phyloP scores from a whole-genome alignment of 2,329 filamentous ascomycete genomes.

The Talaromyces sp. region DNA sequence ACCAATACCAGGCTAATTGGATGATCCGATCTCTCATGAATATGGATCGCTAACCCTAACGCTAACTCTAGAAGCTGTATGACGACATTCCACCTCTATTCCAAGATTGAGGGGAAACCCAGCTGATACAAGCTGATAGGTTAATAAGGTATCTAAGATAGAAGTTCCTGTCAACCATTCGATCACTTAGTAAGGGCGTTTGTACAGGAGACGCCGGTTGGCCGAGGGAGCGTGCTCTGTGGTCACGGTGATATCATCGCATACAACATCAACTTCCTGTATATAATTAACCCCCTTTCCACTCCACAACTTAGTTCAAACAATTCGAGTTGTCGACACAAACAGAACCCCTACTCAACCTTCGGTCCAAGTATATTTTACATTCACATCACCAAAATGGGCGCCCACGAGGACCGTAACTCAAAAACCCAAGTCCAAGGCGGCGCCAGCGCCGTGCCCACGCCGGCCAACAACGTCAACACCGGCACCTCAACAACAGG shows the following conservation, averaged over 20 bases:
- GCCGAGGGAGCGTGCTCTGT: background rate
- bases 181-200: background rate
- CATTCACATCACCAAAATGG: background rate
- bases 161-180: background rate
- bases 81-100: background rate
- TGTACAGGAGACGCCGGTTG: background rate
- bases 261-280: background rate
- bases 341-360: background rate
- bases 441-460: conserved; percentile 16
- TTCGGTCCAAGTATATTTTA: background rate
- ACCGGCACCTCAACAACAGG: background rate
- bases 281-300: background rate
- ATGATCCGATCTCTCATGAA: no score
- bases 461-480: conserved; percentile 18
- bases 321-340: no score
- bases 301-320: background rate
- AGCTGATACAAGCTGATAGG: background rate
- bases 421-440: conserved; percentile 12
- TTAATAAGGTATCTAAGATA: background rate
- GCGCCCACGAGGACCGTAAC: conserved; percentile 15
- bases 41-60: background rate
- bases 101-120: background rate
- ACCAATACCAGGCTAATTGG: background rate
- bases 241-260: conserved; percentile 16
- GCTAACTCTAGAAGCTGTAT: background rate